Evolutionary conservation across 2,329 filamentous ascomycete species (phyloP).

Genomic region (Arthrobotrys sinensis): DNA sequence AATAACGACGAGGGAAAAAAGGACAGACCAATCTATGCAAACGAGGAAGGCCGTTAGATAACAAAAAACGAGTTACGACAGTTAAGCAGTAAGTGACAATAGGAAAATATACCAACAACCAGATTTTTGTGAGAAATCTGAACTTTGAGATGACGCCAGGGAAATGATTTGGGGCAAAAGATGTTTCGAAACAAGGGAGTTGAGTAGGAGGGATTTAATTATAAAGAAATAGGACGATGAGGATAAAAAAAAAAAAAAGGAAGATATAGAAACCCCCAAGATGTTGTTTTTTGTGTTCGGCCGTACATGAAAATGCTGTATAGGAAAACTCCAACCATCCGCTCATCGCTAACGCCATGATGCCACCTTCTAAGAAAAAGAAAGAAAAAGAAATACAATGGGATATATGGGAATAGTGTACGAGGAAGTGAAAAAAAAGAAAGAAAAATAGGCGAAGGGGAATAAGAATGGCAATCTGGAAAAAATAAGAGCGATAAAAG

Average conservation of each 20-base stretch:
- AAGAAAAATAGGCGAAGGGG: conserved; percentile 9
- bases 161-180: conserved; percentile 39
- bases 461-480: conserved; percentile 58
- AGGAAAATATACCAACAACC: conserved; percentile 19
- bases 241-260: conserved; percentile 46
- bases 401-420: conserved; percentile 46
- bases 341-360: conserved; percentile 61
- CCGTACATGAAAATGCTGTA: conserved; percentile 60
- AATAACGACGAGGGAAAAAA: neutral
- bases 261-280: conserved; percentile 37
- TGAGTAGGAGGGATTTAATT: conserved; percentile 19
- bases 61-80: conserved; percentile 8
- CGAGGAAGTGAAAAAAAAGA: conserved; percentile 59
- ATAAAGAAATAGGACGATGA: conserved; percentile 25
- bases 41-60: conserved; percentile 42
- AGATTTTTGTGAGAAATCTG: conserved; percentile 38
- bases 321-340: conserved; percentile 61
- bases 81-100: conserved; percentile 6
- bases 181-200: conserved; percentile 7
- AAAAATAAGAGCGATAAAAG: conserved; percentile 19
- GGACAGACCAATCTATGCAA: conserved; percentile 58
- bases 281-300: conserved; percentile 54
- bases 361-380: conserved; percentile 59
- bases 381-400: conserved; percentile 38
- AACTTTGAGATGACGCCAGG: conserved; percentile 52